Conservation (phyloP, 2,329 filamentous ascomycete genomes). For the Monilinia vaccinii-corymbosi region DNA sequence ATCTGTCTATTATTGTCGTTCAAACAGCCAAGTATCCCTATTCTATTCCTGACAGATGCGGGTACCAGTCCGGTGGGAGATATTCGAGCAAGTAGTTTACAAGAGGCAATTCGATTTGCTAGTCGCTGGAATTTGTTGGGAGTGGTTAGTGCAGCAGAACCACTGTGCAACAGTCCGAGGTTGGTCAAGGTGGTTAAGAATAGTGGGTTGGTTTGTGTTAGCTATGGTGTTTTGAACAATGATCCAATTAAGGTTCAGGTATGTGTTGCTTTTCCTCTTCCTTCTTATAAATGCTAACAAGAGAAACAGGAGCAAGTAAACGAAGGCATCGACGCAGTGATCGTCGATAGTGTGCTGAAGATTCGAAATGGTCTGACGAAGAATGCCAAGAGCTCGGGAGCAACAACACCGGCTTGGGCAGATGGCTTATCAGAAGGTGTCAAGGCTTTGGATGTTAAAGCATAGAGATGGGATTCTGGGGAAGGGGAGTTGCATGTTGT, state of each 20-base stretch:
- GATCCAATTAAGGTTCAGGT: slow-evolving; percentile 78
- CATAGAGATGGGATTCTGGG: not conserved
- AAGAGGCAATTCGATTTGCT: slow-evolving; percentile 92
- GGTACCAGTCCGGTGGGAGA: slow-evolving; percentile 77
- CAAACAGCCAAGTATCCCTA: slow-evolving; percentile 94
- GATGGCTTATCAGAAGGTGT: not conserved
- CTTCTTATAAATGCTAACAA: slow-evolving; percentile 4
- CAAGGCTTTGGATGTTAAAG: not conserved
- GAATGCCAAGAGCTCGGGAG: slow-evolving; percentile 16
- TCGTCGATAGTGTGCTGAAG: slow-evolving; percentile 88
- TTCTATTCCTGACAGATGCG: slow-evolving; percentile 88
- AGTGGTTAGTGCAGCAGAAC: slow-evolving; percentile 80
- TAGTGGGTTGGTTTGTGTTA: slow-evolving; percentile 86
- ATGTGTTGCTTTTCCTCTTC: slow-evolving; percentile 30
- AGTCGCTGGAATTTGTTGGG: slow-evolving; percentile 91
- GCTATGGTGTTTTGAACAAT: slow-evolving; percentile 88
- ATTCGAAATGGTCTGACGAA: slow-evolving; percentile 72
- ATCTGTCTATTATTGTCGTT: slow-evolving; percentile 90
- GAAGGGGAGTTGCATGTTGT: not conserved
- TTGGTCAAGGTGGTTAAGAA: slow-evolving; percentile 91
- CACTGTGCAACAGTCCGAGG: slow-evolving; percentile 79
- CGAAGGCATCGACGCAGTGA: slow-evolving; percentile 94
- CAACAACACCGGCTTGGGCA: not conserved
- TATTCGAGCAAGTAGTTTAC: slow-evolving; percentile 79
- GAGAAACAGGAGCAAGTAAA: slow-evolving; percentile 58